These are phyloP conservation scores for Pelomyxa schiedti DNA, from an alignment of 78 protist genomes.

Conservation along the genomic window DNA sequence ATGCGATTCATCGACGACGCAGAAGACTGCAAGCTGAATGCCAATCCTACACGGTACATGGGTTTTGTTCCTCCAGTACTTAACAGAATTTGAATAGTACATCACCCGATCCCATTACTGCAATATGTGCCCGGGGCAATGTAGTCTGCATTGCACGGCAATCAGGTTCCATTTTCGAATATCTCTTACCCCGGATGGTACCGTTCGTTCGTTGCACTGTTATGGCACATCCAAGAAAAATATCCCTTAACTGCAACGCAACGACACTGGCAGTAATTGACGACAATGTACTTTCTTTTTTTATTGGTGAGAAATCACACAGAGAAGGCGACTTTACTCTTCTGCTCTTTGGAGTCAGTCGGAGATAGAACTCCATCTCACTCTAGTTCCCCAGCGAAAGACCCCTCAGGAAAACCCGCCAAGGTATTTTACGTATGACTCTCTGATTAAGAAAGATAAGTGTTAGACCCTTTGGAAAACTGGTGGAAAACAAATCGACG, in stretches of 20 bases:
- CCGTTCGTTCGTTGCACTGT: slow-evolving; percentile 9
- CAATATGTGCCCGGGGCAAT: not conserved
- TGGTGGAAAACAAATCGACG: not conserved
- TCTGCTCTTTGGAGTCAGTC: too few species aligned
- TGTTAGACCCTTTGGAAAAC: too few species aligned
- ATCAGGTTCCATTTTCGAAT: slow-evolving; percentile 12
- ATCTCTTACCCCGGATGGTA: slow-evolving; percentile 14
- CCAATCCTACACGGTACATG: too few species aligned
- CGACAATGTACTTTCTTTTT: slow-evolving; percentile 25
- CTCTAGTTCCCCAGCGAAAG: too few species aligned
- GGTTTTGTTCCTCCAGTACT: too few species aligned
- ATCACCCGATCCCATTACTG: too few species aligned
- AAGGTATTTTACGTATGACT: too few species aligned
- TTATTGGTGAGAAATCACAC: slow-evolving; percentile 1
- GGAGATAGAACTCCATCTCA: too few species aligned
- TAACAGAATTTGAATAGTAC: too few species aligned
- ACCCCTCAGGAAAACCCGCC: too few species aligned
- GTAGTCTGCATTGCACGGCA: slow-evolving; percentile 43
- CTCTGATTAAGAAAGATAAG: too few species aligned
- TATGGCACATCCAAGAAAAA: slow-evolving; percentile 16
- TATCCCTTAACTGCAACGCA: slow-evolving; percentile 46
- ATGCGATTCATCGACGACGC: not conserved
- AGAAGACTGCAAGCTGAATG: not conserved
- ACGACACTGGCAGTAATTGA: slow-evolving; percentile 48
- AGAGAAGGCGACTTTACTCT: not conserved